Evolutionary conservation across 495 filamentous ascomycete species (phyloP), one percentile per base, ranked within the genome.

Genomic region (Ascobolus immersus): DNA sequence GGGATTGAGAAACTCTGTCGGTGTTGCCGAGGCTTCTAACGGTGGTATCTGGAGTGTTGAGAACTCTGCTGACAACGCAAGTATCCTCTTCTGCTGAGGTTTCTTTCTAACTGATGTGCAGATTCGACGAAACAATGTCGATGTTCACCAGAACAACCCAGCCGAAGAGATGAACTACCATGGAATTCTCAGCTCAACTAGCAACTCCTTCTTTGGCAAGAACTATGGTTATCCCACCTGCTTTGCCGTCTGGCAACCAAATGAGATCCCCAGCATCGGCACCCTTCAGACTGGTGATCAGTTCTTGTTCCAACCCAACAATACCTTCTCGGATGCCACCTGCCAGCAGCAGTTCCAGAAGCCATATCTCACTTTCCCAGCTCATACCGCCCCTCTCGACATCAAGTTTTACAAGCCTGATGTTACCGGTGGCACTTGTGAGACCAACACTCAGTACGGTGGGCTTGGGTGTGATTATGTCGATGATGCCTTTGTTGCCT

Each of bases 191-290:
- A n/a, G n/a, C n/a, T n/a, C n/a, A n/a, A n/a, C n/a, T n/a, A n/a
- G n/a, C n/a, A n/a, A n/a, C n/a, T n/a, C n/a, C n/a, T n/a, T n/a
- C n/a, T n/a, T n/a, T n/a, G n/a, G n/a, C n/a, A n/a, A n/a, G n/a
- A n/a, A n/a, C n/a, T n/a, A n/a, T n/a, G n/a, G 73, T n/a, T 79
- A 78, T 43, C 74, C 75, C 4, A 42, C 52, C 12, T 80, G 74
- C 47, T 69, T 65, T 39, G 56, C 74, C 0, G 56, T 69, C 3
- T 78, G 69, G 69, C 48, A 55, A 40, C 31, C 40, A 31, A 4
- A 37, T 23, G 20, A 15, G 5, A 24, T 44, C 14, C 29, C 27
- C 1, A 2, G n/a, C 0, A 18, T n/a, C 18, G 4, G 6, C 5
- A 11, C 9, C n/a, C 27, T 40, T 11, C 8, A 21, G 6, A 22